Evolutionary conservation across 2,329 filamentous ascomycete genomes (phyloP).

Genomic region (Fusarium acutatum): DNA sequence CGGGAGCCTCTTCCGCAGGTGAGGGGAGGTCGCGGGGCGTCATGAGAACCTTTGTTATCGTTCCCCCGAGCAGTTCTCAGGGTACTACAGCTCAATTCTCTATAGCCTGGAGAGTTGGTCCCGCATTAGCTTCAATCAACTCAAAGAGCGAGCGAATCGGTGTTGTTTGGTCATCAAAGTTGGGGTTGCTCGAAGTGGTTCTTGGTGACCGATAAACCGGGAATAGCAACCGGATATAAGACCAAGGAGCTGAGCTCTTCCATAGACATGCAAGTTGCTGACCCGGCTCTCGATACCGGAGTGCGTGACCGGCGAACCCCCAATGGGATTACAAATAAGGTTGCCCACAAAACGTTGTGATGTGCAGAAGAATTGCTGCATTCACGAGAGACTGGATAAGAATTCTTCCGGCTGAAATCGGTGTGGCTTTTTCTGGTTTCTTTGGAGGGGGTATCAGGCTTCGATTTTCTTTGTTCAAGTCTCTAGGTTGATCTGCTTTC

Average conservation of each 20-base stretch:
- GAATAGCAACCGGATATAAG: constrained; percentile 16
- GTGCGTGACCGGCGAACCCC: constrained; percentile 12
- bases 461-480: constrained; percentile 60
- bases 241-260: constrained; percentile 1
- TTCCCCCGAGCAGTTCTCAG: constrained; percentile 7
- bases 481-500: constrained; percentile 96
- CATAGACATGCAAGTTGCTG: constrained; percentile 10
- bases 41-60: constrained; percentile 14
- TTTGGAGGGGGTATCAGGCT: constrained; percentile 29
- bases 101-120: constrained; percentile 9
- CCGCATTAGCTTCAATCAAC: constrained; percentile 15
- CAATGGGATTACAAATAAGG: constrained; percentile 31
- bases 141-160: constrained; percentile 21
- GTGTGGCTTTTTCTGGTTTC: constrained; percentile 6
- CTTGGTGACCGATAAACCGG: constrained; percentile 17
- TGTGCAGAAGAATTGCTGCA: constrained; percentile 20
- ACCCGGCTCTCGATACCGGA: constrained; percentile 25
- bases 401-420: constrained; percentile 27
- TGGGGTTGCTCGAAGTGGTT: constrained; percentile 7
- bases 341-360: constrained; percentile 10
- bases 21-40: neutral
- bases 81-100: constrained; percentile 14
- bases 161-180: constrained; percentile 15
- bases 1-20: constrained; percentile 3
- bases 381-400: constrained; percentile 27